These are phyloP conservation scores for Ceratocystiopsis brevicomis DNA, from an alignment of 2,329 filamentous ascomycete species.

Conservation along the genomic window DNA sequence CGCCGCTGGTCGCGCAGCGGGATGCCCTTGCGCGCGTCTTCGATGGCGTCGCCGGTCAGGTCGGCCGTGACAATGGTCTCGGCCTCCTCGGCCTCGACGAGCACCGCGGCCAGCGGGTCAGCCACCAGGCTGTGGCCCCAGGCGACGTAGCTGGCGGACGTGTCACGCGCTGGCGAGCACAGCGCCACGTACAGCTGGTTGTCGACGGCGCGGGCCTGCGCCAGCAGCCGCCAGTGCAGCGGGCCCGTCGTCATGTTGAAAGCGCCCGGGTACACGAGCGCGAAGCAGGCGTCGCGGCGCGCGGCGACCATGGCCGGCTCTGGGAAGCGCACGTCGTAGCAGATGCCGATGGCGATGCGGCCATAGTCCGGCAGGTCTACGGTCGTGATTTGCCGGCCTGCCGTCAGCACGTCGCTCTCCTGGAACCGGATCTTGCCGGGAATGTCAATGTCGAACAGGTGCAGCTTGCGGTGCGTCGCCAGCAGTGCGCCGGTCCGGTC, in stretches of 20 bases:
- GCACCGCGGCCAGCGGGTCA: constrained; percentile 70
- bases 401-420: constrained; percentile 74
- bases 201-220: constrained; percentile 60
- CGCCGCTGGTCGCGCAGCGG: constrained; percentile 69
- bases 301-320: constrained; percentile 83
- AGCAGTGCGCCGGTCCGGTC: constrained; percentile 58
- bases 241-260: constrained; percentile 91
- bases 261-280: constrained; percentile 83
- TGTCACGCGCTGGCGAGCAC: constrained; percentile 76
- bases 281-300: constrained; percentile 57
- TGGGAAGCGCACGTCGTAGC: constrained; percentile 94
- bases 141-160: constrained; percentile 61
- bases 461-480: constrained; percentile 80
- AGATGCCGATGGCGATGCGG: constrained; percentile 74
- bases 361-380: constrained; percentile 80
- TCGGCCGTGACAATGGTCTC: constrained; percentile 62
- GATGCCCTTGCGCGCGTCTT: constrained; percentile 62
- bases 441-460: constrained; percentile 96
- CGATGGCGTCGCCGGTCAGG: constrained; percentile 47
- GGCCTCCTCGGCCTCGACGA: constrained; percentile 58
- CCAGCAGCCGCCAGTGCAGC: constrained; percentile 75
- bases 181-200: constrained; percentile 78
- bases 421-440: constrained; percentile 83
- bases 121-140: constrained; percentile 83
- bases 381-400: constrained; percentile 70